phyloP scores from a whole-genome alignment of 805 yeast species.

The Wickerhamomyces alni region DNA sequence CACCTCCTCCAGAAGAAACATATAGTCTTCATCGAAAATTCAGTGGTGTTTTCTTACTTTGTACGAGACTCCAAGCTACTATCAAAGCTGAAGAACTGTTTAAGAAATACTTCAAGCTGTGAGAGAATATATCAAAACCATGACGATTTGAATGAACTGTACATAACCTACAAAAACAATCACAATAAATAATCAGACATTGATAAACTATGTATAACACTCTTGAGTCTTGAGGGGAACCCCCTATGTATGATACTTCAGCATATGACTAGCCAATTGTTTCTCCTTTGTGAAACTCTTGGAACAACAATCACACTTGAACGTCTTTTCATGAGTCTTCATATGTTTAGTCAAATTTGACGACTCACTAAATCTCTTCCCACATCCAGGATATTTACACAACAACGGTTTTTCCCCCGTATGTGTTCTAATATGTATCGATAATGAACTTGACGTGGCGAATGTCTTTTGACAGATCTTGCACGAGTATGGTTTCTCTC shows the following conservation, averaged over 20 bases:
- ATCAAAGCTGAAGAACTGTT: slow-evolving; percentile 80
- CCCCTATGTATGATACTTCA: slow-evolving; percentile 13
- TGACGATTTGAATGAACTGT: too few relatives aligned
- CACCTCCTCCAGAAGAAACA: slow-evolving; percentile 98
- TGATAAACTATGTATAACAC: too few relatives aligned
- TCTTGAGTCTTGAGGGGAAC: too few relatives aligned
- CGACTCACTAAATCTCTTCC: slow-evolving; percentile 80
- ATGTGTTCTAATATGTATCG: slow-evolving; percentile 80
- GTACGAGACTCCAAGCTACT: slow-evolving; percentile 77
- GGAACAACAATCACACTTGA: slow-evolving; percentile 46
- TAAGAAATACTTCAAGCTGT: slow-evolving; percentile 54
- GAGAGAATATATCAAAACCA: too few relatives aligned
- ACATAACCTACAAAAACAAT: too few relatives aligned
- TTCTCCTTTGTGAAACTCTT: slow-evolving; percentile 42
- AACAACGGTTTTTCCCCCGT: slow-evolving; percentile 85
- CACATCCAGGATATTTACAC: slow-evolving; percentile 79
- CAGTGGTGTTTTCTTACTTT: slow-evolving; percentile 87
- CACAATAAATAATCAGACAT: not conserved
- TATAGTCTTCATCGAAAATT: slow-evolving; percentile 93
- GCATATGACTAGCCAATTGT: slow-evolving; percentile 35
- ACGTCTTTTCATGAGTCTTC: slow-evolving; percentile 61
- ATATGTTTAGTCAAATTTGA: slow-evolving; percentile 86
- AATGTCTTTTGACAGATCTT: slow-evolving; percentile 67
- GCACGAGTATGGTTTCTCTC: slow-evolving; percentile 83
- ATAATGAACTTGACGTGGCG: slow-evolving; percentile 76